Conservation (phyloP, 2,329 filamentous ascomycete genomes). For the Talaromyces atroroseus region DNA sequence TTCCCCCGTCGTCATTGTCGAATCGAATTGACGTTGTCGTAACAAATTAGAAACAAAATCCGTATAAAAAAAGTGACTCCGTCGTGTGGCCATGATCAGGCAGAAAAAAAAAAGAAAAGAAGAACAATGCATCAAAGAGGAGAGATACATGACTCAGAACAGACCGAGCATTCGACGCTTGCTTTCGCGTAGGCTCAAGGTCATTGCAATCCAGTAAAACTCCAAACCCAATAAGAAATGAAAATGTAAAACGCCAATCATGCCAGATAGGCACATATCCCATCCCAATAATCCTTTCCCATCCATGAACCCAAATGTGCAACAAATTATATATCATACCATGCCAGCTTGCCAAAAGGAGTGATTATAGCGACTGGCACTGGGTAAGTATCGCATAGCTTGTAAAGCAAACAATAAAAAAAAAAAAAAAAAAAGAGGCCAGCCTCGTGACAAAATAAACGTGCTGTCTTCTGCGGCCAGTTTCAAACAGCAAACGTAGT, state of each 20-base stretch:
- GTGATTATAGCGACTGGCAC: slow-evolving; percentile 1
- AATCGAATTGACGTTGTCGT: neutral
- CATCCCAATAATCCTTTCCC: slow-evolving; percentile 12
- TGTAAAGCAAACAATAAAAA: slow-evolving; percentile 1
- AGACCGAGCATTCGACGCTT: slow-evolving; percentile 17
- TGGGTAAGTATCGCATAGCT: slow-evolving; percentile 10
- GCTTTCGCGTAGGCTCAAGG: slow-evolving; percentile 16
- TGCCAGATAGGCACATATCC: slow-evolving; percentile 16
- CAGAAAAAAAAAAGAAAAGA: neutral
- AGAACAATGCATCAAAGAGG: neutral
- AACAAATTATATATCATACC: slow-evolving; percentile 4
- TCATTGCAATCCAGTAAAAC: slow-evolving; percentile 11
- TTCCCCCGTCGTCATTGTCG: neutral
- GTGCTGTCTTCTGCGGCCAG: slow-evolving; percentile 8
- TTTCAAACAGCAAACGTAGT: slow-evolving; percentile 10
- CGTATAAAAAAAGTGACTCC: neutral
- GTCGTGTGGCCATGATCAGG: neutral
- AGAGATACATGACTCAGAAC: neutral
- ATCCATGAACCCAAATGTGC: slow-evolving; percentile 8
- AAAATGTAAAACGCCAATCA: slow-evolving; percentile 12
- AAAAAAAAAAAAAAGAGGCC: slow-evolving; percentile 15
- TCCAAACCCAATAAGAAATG: slow-evolving; percentile 4
- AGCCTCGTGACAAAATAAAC: slow-evolving; percentile 8
- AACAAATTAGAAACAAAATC: slow-evolving; percentile 2
- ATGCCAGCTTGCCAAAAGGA: slow-evolving; percentile 4